Percentiles rank a stretch among this genome's conserved stretches.
These are phyloP conservation scores for Penicillium crustosum DNA, from an alignment of 2,329 filamentous ascomycete species.

Conservation along the genomic window DNA sequence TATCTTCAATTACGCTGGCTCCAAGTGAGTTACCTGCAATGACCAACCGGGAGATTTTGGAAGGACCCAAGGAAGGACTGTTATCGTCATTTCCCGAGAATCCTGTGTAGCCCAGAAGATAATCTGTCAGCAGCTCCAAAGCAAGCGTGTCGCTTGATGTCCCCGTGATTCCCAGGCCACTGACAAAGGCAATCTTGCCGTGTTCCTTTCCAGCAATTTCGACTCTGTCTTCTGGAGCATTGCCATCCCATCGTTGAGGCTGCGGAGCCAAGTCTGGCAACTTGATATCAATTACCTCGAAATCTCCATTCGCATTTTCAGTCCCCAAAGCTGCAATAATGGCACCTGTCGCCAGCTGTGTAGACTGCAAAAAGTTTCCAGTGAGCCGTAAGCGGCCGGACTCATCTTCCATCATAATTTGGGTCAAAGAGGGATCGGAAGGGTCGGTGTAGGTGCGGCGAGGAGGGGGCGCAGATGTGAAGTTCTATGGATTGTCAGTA, in stretches of 20 bases:
- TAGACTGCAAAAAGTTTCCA: constrained; percentile 65
- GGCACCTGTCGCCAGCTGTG: constrained; percentile 84
- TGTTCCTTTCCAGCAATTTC: constrained; percentile 41
- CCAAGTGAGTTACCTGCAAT: constrained; percentile 87
- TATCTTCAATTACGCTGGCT: constrained; percentile 36
- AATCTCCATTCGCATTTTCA: constrained; percentile 86
- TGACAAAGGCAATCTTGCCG: constrained; percentile 79
- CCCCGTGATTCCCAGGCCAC: constrained; percentile 80
- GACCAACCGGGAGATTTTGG: constrained; percentile 75
- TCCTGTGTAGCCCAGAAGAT: constrained; percentile 77
- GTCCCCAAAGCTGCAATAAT: constrained; percentile 94
- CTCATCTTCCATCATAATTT: constrained; percentile 90
- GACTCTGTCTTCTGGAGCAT: constrained; percentile 44
- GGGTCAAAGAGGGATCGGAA: constrained; percentile 48
- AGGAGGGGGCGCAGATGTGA: constrained; percentile 78
- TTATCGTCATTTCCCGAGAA: constrained; percentile 53
- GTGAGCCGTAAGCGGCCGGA: constrained; percentile 81
- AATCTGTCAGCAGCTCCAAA: constrained; percentile 78
- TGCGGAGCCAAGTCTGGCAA: constrained; percentile 84
- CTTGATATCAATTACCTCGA: constrained; percentile 87
- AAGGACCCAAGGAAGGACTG: constrained; percentile 32
- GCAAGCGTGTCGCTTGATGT: constrained; percentile 71
- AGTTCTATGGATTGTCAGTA: constrained; percentile 60
- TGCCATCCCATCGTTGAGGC: constrained; percentile 69
- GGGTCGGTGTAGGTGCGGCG: constrained; percentile 72